These are phyloP conservation scores for Candida bentonensis DNA, from an alignment of 805 yeast species.

Conservation along the genomic window DNA sequence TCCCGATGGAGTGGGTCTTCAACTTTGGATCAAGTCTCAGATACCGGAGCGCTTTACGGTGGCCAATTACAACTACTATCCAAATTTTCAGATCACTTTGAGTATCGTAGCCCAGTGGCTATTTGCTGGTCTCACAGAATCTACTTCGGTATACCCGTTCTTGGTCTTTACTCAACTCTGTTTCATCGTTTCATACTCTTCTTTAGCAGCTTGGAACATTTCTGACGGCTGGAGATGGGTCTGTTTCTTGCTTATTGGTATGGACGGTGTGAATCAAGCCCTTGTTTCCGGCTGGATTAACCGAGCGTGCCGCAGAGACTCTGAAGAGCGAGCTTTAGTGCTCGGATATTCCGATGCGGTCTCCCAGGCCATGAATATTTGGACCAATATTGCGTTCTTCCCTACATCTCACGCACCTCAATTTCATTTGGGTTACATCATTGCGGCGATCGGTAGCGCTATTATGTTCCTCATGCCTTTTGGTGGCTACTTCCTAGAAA, in stretches of 20 bases:
- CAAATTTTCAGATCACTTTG: conserved; percentile 28
- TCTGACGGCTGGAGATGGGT: conserved; percentile 28
- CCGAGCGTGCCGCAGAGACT: conserved; percentile 20
- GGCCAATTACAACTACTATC: conserved; percentile 26
- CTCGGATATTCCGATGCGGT: conserved; percentile 23
- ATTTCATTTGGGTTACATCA: conserved; percentile 27
- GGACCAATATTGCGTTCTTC: conserved; percentile 31
- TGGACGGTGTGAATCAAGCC: conserved; percentile 25
- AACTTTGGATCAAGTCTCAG: conserved; percentile 24
- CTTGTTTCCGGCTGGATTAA: conserved; percentile 31
- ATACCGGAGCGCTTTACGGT: conserved; percentile 18
- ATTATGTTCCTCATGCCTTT: conserved; percentile 26
- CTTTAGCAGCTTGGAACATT: conserved; percentile 29
- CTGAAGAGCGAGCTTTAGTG: conserved; percentile 24
- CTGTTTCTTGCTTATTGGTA: conserved; percentile 26
- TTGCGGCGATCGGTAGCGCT: conserved; percentile 23
- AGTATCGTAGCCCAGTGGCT: conserved; percentile 28
- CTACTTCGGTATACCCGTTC: conserved; percentile 25
- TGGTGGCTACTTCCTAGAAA: conserved; percentile 16
- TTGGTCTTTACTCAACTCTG: conserved; percentile 19
- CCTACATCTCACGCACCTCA: conserved; percentile 29
- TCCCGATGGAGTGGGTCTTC: conserved; percentile 29
- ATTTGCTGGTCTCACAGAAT: conserved; percentile 26
- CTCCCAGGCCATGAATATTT: conserved; percentile 32
- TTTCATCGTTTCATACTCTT: conserved; percentile 25